Base-by-base conservation (phyloP, 1,284 basidiomycete genomes). In the Rhizoctonia solani region DNA sequence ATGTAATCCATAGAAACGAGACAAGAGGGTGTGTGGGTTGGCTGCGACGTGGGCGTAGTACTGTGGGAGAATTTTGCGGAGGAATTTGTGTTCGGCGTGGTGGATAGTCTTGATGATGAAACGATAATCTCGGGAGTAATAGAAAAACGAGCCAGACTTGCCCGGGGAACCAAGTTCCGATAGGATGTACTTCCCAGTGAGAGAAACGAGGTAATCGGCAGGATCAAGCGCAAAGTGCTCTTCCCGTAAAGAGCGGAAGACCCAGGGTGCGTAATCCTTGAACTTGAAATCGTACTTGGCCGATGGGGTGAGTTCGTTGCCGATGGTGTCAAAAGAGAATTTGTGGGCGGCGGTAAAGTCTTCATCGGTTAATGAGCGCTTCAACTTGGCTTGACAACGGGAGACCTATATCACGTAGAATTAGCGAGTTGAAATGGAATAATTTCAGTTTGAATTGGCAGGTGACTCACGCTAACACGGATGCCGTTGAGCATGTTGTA, bases 401-500 rank as follows among this genome's bases (percentile, higher is more conserved):
- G 96, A 98, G 4, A 98, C 92, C 90, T 92, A 29, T 44, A 27
- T 34, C 32, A n/a, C 11, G 29, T 23, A 16, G 54, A 3, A 23
- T 55, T 23, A 69, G 55, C 30, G 54, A 25, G 42, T 37, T 27
- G 39, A 59, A 68, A 61, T 54, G 13, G 37, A 32, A 56, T 25
- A 52, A 65, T n/a, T 11, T 25, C 5, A n/a, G 13, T 19, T 4
- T 32, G 19, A 52, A 14, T 6, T 19, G 25, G 30, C 34, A 37
- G 49, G 3, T 9, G 16, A 85, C 89, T 75, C 72, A 93, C 93
- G 54, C 90, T 95, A 72, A 95, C 95, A 34, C 96, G 88, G 71
- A 99, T 98, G 4, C 96, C 96, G 2, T 96, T 99, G 73, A 99
- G 83, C 96, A 99, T 99, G 81, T 99, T 98, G 81, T 98, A 99